phyloP scores from a whole-genome alignment of 2,329 filamentous ascomycete species.

The Pseudohalonectria lignicola region DNA sequence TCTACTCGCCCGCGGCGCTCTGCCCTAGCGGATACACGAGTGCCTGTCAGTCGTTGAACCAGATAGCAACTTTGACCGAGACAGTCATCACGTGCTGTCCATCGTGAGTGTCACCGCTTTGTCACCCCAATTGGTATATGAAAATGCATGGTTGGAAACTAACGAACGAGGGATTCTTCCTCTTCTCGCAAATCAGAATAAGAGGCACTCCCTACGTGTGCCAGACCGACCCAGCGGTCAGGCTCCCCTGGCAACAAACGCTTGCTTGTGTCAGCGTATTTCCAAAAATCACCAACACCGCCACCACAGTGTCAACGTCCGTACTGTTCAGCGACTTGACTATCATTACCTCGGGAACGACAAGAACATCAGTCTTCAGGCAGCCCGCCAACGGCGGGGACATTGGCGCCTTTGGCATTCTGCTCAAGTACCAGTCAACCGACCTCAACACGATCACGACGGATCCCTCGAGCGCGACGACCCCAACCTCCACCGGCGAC shows the following conservation, averaged over 20 bases:
- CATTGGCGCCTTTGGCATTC: background rate
- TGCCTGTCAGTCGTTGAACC: background rate
- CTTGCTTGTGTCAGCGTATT: background rate
- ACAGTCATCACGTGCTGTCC: background rate
- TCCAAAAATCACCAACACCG: background rate
- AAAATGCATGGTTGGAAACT: too few relatives aligned
- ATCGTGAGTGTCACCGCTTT: background rate
- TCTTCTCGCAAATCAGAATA: background rate
- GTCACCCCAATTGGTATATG: too few relatives aligned
- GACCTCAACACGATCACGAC: background rate
- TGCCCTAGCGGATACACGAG: background rate
- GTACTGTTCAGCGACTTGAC: background rate
- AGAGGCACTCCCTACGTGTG: background rate
- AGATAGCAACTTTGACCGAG: background rate
- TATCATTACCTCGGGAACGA: too few relatives aligned
- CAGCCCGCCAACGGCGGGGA: background rate
- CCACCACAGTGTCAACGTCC: too few relatives aligned
- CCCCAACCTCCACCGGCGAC: too few relatives aligned
- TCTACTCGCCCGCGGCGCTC: background rate
- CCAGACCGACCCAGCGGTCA: background rate
- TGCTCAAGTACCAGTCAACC: background rate
- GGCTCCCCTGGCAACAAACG: background rate
- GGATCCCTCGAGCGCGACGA: background rate
- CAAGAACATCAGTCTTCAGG: too few relatives aligned
- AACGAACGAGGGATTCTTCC: background rate